A percentile compares a stretch with the other conserved stretches of the same genome.
Evolutionary conservation across 1,139 yeast species (phyloP).

Genomic region (Blastobotrys petasosporus): DNA sequence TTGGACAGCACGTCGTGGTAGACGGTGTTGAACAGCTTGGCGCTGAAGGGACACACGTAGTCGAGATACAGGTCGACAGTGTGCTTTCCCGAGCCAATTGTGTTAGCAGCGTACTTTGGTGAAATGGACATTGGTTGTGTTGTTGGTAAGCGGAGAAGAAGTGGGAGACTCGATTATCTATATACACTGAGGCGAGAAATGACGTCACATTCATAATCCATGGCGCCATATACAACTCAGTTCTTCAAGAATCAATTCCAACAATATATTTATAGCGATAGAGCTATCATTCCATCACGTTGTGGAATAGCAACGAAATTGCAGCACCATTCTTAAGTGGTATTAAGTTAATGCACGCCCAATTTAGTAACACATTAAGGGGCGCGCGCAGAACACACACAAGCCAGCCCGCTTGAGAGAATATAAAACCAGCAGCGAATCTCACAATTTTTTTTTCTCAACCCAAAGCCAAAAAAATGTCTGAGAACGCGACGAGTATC

Average conservation of each 20-base stretch:
- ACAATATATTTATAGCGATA: no score
- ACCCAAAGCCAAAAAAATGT: conserved; percentile 1
- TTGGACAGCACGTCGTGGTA: conserved; percentile 49
- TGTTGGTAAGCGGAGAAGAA: neutral
- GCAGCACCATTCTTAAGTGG: no score
- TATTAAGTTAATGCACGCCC: neutral
- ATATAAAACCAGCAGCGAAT: neutral
- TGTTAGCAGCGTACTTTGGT: conserved; percentile 30
- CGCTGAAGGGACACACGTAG: conserved; percentile 70
- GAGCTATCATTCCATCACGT: no score
- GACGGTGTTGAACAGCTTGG: conserved; percentile 54
- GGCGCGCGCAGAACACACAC: neutral
- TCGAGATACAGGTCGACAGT: conserved; percentile 61
- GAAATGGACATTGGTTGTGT: conserved; percentile 28
- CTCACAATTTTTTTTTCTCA: neutral
- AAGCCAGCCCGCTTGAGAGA: neutral
- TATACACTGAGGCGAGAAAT: neutral
- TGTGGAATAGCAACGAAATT: no score
- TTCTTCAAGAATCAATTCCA: neutral
- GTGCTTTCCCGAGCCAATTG: conserved; percentile 27
- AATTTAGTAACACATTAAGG: neutral
- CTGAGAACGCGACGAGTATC: neutral
- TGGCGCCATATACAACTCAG: neutral
- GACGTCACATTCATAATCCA: neutral
- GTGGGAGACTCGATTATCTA: no score